Evolutionary conservation across 108 stramenopile species (phyloP).

Genomic region (Halocafeteria seosinensis): DNA sequence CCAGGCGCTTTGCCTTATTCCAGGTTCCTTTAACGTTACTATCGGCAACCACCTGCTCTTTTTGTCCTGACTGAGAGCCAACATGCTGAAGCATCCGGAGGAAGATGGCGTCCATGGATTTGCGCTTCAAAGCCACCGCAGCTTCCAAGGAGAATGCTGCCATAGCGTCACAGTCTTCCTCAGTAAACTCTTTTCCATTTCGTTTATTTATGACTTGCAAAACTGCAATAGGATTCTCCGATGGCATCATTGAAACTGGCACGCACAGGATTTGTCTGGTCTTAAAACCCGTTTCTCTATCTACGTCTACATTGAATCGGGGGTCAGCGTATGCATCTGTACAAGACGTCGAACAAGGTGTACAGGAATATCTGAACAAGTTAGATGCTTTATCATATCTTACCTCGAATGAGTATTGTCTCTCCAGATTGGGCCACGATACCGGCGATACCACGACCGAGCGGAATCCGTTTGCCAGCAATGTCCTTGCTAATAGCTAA

Average conservation of each 20-base stretch:
- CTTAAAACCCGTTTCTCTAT: slow-evolving; percentile 21
- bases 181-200: neutral
- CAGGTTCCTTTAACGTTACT: neutral
- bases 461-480: neutral
- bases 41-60: neutral
- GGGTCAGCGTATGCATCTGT: slow-evolving; percentile 38
- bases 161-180: neutral
- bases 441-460: slow-evolving; percentile 22
- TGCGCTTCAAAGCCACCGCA: neutral
- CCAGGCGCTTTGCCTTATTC: neutral
- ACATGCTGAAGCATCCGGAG: neutral
- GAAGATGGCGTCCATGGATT: neutral
- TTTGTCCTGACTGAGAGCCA: neutral
- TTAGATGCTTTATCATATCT: too few species aligned
- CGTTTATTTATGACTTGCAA: slow-evolving; percentile 20
- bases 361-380: too few species aligned
- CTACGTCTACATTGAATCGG: slow-evolving; percentile 34
- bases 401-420: slow-evolving; percentile 26
- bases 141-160: neutral
- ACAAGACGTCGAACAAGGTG: too few species aligned
- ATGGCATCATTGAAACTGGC: slow-evolving; percentile 14
- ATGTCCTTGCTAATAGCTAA: neutral
- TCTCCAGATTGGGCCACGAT: slow-evolving; percentile 20
- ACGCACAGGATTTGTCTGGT: slow-evolving; percentile 33
- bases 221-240: slow-evolving; percentile 11